phyloP scores from a whole-genome alignment of 257 asterid genomes.

The Solanum ossicruentum region DNA sequence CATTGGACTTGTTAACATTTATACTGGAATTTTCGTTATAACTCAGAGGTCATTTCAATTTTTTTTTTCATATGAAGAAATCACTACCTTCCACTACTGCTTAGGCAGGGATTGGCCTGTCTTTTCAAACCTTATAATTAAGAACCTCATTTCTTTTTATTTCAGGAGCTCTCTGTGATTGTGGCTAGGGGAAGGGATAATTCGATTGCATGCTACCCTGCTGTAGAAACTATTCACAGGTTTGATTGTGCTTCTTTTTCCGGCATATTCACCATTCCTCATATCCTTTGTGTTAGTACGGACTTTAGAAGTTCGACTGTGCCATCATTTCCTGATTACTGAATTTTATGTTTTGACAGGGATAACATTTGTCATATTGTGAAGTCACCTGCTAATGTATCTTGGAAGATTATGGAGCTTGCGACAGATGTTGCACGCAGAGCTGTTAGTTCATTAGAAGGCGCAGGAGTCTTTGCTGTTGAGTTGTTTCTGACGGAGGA shows the following conservation, averaged over 20 bases:
- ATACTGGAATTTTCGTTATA: not conserved
- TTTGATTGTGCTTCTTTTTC: constrained; percentile 9
- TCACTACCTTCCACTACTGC: not conserved
- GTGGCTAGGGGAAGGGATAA: constrained; percentile 90
- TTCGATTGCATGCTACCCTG: constrained; percentile 56
- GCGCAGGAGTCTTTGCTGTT: constrained; percentile 91
- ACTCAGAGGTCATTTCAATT: not conserved
- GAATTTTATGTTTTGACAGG: constrained; percentile 19
- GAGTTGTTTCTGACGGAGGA: constrained; percentile 87
- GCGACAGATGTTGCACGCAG: constrained; percentile 74
- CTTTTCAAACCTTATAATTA: not conserved
- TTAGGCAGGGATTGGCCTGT: not conserved
- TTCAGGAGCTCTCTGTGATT: constrained; percentile 87
- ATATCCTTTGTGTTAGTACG: not conserved
- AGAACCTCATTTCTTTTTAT: not conserved
- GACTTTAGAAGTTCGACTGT: not conserved
- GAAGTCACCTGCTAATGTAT: constrained; percentile 77
- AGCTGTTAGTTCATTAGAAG: constrained; percentile 88
- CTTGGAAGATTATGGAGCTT: constrained; percentile 65
- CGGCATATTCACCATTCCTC: not conserved
- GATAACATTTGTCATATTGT: constrained; percentile 93
- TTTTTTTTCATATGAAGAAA: not conserved
- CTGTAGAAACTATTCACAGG: constrained; percentile 92
- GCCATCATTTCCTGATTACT: not conserved
- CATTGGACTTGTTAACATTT: not conserved